Conservation (phyloP, 73 alveolate species). For the Paramecium sonneborni region DNA sequence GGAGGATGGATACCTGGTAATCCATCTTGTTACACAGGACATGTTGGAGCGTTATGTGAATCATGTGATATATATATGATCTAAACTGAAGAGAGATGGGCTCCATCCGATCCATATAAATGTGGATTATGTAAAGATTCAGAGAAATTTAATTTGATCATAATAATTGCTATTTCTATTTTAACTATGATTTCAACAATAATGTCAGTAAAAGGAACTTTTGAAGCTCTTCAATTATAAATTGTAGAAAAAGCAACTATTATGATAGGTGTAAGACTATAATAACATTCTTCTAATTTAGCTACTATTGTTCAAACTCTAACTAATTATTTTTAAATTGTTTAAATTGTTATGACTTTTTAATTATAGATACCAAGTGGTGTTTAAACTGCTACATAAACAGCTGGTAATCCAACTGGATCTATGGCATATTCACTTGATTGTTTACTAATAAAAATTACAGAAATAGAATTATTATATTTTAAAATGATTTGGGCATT, state of each 20-base stretch:
- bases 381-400: neutral
- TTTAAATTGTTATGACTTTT: slow-evolving; percentile 6
- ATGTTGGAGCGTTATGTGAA: slow-evolving; percentile 48
- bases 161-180: neutral
- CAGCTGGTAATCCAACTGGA: slow-evolving; percentile 49
- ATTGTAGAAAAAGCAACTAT: neutral
- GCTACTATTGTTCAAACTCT: neutral
- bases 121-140: slow-evolving; percentile 30
- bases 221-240: neutral
- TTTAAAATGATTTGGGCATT: slow-evolving; percentile 53
- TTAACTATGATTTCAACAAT: slow-evolving; percentile 7
- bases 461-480: neutral
- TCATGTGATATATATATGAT: slow-evolving; percentile 30
- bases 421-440: slow-evolving; percentile 45
- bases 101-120: slow-evolving; percentile 2
- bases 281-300: slow-evolving; percentile 26
- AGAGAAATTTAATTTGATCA: neutral
- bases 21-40: slow-evolving; percentile 53
- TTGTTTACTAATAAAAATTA: neutral
- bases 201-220: slow-evolving; percentile 7
- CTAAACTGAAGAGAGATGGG: neutral
- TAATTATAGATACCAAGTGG: slow-evolving; percentile 31
- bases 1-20: slow-evolving; percentile 55
- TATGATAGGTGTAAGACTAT: neutral
- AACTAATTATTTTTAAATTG: slow-evolving; percentile 28